A percentile compares a stretch with the other conserved stretches of the same genome.
phyloP scores from a whole-genome alignment of 2,329 filamentous ascomycete species.

The Phoma sp. region DNA sequence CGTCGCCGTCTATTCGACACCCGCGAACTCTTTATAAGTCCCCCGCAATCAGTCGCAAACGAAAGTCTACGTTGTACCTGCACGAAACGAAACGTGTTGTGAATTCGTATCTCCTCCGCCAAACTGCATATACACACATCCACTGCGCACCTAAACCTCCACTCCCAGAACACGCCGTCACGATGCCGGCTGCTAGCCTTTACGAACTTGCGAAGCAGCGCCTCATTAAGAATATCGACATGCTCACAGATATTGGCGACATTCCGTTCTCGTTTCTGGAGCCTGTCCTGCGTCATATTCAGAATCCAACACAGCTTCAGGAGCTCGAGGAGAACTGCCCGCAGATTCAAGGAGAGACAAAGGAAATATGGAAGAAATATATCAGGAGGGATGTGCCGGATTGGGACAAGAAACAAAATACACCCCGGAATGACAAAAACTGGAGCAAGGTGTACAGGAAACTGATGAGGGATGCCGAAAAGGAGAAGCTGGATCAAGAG shows the following conservation, averaged over 20 bases:
- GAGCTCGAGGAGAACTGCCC: constrained; percentile 76
- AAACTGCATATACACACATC: background rate
- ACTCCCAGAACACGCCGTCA: background rate
- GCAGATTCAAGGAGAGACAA: constrained; percentile 72
- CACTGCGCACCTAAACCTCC: background rate
- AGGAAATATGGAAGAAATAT: constrained; percentile 77
- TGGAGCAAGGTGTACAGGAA: constrained; percentile 79
- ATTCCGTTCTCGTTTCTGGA: constrained; percentile 70
- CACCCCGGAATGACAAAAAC: constrained; percentile 67
- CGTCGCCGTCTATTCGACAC: background rate
- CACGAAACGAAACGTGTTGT: background rate
- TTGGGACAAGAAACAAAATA: constrained; percentile 67
- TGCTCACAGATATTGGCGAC: constrained; percentile 72
- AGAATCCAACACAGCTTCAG: constrained; percentile 73
- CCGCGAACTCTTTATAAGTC: background rate
- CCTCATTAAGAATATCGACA: constrained; percentile 50
- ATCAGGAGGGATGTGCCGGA: constrained; percentile 78
- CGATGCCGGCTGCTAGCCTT: constrained; percentile 47
- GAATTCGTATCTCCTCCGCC: no score
- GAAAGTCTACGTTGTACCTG: background rate
- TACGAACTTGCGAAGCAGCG: constrained; percentile 49
- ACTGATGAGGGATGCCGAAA: constrained; percentile 49
- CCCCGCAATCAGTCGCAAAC: background rate
- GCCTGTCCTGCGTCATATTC: constrained; percentile 73
- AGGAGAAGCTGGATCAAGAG: constrained; percentile 41